Evolutionary conservation across 129 eudicot species (phyloP).

Genomic region (Tanacetum coccineum): DNA sequence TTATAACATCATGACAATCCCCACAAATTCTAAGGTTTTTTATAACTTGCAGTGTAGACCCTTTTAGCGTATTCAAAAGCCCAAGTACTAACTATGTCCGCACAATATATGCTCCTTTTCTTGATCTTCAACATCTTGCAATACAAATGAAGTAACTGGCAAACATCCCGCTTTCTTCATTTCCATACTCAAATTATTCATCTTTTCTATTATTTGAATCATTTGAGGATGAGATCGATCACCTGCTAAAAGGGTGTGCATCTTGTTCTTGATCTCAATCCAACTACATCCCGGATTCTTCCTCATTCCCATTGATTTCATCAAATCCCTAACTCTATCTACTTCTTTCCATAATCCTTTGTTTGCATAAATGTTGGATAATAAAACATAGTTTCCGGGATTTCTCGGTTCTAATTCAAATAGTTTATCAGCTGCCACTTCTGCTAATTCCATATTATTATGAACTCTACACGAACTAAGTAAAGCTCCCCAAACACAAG

Average conservation of each 20-base stretch:
- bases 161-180: too few species aligned
- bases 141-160: too few species aligned
- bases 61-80: conserved; percentile 61
- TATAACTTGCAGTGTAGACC: conserved; percentile 62
- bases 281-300: too few species aligned
- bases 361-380: conserved; percentile 81
- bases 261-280: too few species aligned
- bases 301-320: too few species aligned
- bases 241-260: too few species aligned
- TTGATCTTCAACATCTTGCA: too few species aligned
- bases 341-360: conserved; percentile 75
- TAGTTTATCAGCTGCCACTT: conserved; percentile 64
- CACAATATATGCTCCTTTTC: conserved; percentile 86
- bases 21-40: conserved; percentile 91
- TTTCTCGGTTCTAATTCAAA: conserved; percentile 75
- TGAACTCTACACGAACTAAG: conserved; percentile 87
- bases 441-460: conserved; percentile 49
- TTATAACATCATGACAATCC: conserved; percentile 73
- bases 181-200: too few species aligned
- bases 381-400: too few species aligned
- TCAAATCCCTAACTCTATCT: conserved; percentile 57
- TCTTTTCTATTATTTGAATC: too few species aligned
- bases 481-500: too few species aligned
- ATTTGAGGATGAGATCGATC: too few species aligned
- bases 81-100: conserved; percentile 88